phyloP scores from a whole-genome alignment of 495 filamentous ascomycete species.

The Penicillium dipodomyicola region DNA sequence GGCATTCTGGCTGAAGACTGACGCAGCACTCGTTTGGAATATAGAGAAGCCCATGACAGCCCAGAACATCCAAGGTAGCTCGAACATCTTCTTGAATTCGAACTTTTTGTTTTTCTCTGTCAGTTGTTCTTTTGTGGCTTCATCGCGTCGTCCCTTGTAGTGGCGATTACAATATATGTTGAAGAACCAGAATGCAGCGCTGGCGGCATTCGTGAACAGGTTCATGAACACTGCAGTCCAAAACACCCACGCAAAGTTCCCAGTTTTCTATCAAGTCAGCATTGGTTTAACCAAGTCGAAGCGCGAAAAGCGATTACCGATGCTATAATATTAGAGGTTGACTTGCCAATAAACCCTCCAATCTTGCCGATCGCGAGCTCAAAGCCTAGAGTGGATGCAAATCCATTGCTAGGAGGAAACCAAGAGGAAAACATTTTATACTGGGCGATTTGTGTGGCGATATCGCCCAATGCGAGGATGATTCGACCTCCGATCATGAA shows the following conservation, averaged over 20 bases:
- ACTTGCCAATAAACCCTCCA: constrained; percentile 38
- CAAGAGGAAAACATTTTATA: constrained; percentile 52
- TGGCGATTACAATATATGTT: constrained; percentile 34
- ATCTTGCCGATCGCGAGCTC: constrained; percentile 46
- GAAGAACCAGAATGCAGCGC: constrained; percentile 42
- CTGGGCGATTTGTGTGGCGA: constrained; percentile 47
- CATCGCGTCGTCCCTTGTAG: constrained; percentile 35
- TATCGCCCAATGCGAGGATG: constrained; percentile 43
- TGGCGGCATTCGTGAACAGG: constrained; percentile 44
- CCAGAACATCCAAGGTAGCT: constrained; percentile 49
- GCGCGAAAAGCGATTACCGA: constrained; percentile 12
- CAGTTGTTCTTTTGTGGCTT: constrained; percentile 38
- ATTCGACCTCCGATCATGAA: constrained; percentile 47
- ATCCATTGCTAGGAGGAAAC: constrained; percentile 47
- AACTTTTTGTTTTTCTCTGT: constrained; percentile 49
- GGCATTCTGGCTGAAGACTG: constrained; percentile 42
- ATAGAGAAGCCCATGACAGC: constrained; percentile 39
- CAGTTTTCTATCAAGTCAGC: constrained; percentile 33
- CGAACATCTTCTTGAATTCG: constrained; percentile 40
- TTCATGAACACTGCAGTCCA: constrained; percentile 51
- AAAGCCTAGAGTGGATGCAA: constrained; percentile 43
- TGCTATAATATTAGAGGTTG: constrained; percentile 39
- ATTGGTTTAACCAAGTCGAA: not conserved
- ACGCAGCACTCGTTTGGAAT: constrained; percentile 43
- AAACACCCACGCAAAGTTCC: constrained; percentile 47